Conservation (phyloP, 2,329 filamentous ascomycete genomes). For the Exophiala dermatitidis region DNA sequence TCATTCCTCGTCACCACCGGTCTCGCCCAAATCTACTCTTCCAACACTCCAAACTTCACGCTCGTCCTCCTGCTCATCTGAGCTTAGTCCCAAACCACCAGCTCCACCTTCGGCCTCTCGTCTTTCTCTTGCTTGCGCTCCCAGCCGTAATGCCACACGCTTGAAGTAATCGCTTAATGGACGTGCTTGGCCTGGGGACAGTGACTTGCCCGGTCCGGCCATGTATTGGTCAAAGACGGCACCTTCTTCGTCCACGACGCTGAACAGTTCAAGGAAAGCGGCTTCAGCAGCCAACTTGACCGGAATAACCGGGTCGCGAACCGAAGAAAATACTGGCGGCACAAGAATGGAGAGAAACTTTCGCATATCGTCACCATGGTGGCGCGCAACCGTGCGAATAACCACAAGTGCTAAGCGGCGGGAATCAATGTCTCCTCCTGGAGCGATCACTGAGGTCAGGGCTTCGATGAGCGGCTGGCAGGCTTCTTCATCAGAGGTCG, state of each 20-base stretch:
- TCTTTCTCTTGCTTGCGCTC: conserved; percentile 79
- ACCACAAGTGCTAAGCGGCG: conserved; percentile 82
- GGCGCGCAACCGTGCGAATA: conserved; percentile 72
- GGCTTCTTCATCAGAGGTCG: conserved; percentile 56
- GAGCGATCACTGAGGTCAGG: conserved; percentile 65
- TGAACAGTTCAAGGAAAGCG: conserved; percentile 84
- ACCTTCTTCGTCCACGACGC: conserved; percentile 77
- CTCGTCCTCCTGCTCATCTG: conserved; percentile 91
- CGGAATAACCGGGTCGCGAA: conserved; percentile 86
- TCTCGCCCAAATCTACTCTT: conserved; percentile 65
- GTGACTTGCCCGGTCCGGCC: conserved; percentile 53
- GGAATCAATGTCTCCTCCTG: conserved; percentile 71
- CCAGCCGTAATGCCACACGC: conserved; percentile 75
- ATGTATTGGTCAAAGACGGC: conserved; percentile 90
- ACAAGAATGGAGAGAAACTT: conserved; percentile 67
- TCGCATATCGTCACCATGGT: conserved; percentile 70
- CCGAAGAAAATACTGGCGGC: conserved; percentile 76
- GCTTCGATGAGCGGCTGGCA: conserved; percentile 74
- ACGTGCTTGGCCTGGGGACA: conserved; percentile 51
- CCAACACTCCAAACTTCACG: conserved; percentile 94
- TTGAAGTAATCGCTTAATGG: conserved; percentile 98
- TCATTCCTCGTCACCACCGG: conserved; percentile 3
- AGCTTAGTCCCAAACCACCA: conserved; percentile 75
- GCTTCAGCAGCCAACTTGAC: conserved; percentile 93
- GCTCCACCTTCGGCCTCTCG: conserved; percentile 85